Conservation (phyloP, 164 flowering plant species). For the Dillenia turbinata region DNA sequence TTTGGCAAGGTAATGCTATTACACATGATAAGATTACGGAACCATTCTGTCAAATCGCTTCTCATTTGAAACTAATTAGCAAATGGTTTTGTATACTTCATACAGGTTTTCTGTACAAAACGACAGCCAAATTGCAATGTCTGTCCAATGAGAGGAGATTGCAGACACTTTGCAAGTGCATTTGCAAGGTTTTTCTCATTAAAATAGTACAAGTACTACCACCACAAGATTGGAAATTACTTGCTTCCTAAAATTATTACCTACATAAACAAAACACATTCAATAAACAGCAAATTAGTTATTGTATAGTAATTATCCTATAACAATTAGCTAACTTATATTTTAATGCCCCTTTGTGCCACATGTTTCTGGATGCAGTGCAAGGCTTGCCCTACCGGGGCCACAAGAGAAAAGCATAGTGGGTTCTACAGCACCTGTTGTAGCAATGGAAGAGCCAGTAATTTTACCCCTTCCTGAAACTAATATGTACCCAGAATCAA, state of each 20-base stretch:
- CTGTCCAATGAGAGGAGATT: conserved; percentile 85
- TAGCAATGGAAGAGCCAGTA: conserved; percentile 19
- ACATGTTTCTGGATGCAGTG: conserved; percentile 43
- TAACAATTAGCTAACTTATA: neutral
- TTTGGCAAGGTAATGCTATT: conserved; percentile 73
- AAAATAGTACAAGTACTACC: neutral
- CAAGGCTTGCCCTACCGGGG: conserved; percentile 87
- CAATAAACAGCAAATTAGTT: neutral
- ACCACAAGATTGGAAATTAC: neutral
- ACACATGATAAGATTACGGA: neutral
- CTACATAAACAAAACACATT: too few relatives aligned
- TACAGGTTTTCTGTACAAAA: conserved; percentile 89
- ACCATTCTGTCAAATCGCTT: neutral
- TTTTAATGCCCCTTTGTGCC: neutral
- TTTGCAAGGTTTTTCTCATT: conserved; percentile 54
- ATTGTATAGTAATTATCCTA: neutral
- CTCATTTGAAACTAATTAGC: neutral
- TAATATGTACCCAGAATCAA: conserved; percentile 12
- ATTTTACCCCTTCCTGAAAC: conserved; percentile 28
- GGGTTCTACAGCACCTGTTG: conserved; percentile 26
- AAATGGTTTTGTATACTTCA: conserved; percentile 1
- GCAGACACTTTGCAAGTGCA: conserved; percentile 81
- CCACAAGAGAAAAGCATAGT: conserved; percentile 76
- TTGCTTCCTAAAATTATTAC: too few relatives aligned
- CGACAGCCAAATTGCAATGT: conserved; percentile 76